Evolutionary conservation across 345 rosid species (phyloP), one percentile per base, ranked within the genome.

Genomic region (Linum lewisii): DNA sequence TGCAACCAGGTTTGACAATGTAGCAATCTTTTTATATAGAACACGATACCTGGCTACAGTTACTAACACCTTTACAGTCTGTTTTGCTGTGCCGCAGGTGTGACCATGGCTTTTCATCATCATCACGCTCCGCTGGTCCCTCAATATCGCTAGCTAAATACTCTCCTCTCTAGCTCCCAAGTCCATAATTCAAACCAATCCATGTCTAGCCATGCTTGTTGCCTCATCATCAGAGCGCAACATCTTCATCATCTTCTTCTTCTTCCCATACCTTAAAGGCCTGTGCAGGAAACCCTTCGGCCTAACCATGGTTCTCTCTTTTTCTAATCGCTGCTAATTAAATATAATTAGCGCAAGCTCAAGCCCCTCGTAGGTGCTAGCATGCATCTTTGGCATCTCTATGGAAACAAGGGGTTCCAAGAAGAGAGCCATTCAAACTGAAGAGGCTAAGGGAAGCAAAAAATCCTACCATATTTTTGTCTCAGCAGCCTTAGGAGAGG

Each of bases 41-140:
- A 24, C 26, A 10, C 32, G 44, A 5, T 61, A 9, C 6, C 15
- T 11, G 38, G 21, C 19, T 51, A 65, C 26, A 67, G 62, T 56
- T 79, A 70, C 85, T 87, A 75, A 88, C 65, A 75, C 73, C 79
- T 83, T 75, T 87, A 86, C 98, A 91, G 98, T 88, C 78, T 86
- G 92, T 73, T 92, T 86, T 81, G 98, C 96, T 80, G 88, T 86
- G 76, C 95, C 90, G 66, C 98, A 88, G 96, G 98, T 91, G 80
- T 91, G 82, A 81, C 78, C 66, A 64, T 66, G 76, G 80, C 91
- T 59, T 78, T 81, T 54, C 87, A 69, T 71, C 34, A 29, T 4
- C 34, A 16, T 11, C 16, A 14, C 16, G 82, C 84, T 56, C 66
- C 69, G 11, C 81, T 84, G 38, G 70, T 83, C 54, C 87, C 90